Percentiles rank a stretch among this genome's conserved stretches.
Evolutionary conservation across 176 grass and related monocot species (phyloP).

Genomic region (Canna indica): DNA sequence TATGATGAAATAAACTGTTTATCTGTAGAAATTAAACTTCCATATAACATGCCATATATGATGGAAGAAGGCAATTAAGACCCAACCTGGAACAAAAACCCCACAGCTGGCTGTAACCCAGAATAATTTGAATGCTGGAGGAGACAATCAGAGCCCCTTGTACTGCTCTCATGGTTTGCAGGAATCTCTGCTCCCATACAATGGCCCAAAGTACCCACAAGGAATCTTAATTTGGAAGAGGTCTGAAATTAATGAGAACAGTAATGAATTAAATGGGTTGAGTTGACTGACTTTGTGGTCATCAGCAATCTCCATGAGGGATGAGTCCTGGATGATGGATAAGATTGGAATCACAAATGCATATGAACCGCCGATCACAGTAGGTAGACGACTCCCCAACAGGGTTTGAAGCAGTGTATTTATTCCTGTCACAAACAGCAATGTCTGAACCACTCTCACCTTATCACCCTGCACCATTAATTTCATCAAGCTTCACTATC

Average conservation of each 20-base stretch:
- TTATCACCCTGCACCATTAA: slow-evolving; percentile 54
- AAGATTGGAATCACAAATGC: slow-evolving; percentile 75
- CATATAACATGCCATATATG: no score
- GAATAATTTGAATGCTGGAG: slow-evolving; percentile 96
- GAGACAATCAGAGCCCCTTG: slow-evolving; percentile 91
- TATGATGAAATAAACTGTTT: no score
- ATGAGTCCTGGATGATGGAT: slow-evolving; percentile 72
- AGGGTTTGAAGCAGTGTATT: slow-evolving; percentile 94
- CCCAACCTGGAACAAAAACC: slow-evolving; percentile 98
- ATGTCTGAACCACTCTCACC: slow-evolving; percentile 85
- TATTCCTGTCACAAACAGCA: slow-evolving; percentile 88
- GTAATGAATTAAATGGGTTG: neutral
- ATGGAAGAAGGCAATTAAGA: no score
- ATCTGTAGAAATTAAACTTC: no score
- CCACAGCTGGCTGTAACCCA: slow-evolving; percentile 97
- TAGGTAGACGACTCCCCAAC: slow-evolving; percentile 80
- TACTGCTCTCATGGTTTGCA: slow-evolving; percentile 81
- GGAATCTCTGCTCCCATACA: slow-evolving; percentile 56
- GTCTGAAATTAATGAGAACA: neutral
- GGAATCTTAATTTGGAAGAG: no score
- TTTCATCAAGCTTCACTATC: neutral
- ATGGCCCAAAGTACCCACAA: neutral
- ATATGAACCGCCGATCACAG: slow-evolving; percentile 74
- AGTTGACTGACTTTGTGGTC: slow-evolving; percentile 40
- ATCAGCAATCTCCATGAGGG: slow-evolving; percentile 42